Conservation (phyloP, 495 filamentous ascomycete genomes). For the Articulospora tetracladia region DNA sequence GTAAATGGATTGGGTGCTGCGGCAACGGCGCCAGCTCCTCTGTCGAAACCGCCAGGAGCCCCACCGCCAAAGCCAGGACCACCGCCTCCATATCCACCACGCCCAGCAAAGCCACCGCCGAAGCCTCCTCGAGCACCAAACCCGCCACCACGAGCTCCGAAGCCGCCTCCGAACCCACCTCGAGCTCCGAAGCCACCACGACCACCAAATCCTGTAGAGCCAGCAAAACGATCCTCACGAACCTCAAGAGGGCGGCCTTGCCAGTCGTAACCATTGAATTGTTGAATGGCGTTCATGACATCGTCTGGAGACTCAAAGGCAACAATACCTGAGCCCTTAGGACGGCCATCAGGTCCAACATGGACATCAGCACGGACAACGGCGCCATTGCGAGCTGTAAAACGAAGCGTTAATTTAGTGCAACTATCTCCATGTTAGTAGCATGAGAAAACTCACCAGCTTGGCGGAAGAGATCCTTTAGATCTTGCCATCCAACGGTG, state of each 20-base stretch:
- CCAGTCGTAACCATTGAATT: slow-evolving; percentile 99
- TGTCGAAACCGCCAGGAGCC: slow-evolving; percentile 33
- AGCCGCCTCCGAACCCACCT: slow-evolving; percentile 47
- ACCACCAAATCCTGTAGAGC: slow-evolving; percentile 42
- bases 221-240: slow-evolving; percentile 92
- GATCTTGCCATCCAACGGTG: slow-evolving; percentile 97
- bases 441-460: slow-evolving; percentile 61
- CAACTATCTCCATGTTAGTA: slow-evolving; percentile 23
- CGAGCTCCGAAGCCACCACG: slow-evolving; percentile 45
- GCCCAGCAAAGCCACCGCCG: slow-evolving; percentile 49
- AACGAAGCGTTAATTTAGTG: slow-evolving; percentile 18
- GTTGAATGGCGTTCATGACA: slow-evolving; percentile 89
- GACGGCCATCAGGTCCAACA: slow-evolving; percentile 83
- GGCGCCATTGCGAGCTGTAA: slow-evolving; percentile 59
- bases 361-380: slow-evolving; percentile 97
- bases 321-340: slow-evolving; percentile 94
- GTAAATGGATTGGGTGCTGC: slow-evolving; percentile 93
- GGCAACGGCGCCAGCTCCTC: slow-evolving; percentile 37
- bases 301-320: slow-evolving; percentile 93
- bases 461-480: slow-evolving; percentile 98
- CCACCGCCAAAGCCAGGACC: slow-evolving; percentile 42
- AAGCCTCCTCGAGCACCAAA: slow-evolving; percentile 47
- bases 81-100: slow-evolving; percentile 40
- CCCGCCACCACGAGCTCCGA: slow-evolving; percentile 41
- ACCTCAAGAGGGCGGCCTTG: slow-evolving; percentile 92